These are phyloP conservation scores for Panus rudis DNA, from an alignment of 768 basidiomycete species.

Conservation along the genomic window DNA sequence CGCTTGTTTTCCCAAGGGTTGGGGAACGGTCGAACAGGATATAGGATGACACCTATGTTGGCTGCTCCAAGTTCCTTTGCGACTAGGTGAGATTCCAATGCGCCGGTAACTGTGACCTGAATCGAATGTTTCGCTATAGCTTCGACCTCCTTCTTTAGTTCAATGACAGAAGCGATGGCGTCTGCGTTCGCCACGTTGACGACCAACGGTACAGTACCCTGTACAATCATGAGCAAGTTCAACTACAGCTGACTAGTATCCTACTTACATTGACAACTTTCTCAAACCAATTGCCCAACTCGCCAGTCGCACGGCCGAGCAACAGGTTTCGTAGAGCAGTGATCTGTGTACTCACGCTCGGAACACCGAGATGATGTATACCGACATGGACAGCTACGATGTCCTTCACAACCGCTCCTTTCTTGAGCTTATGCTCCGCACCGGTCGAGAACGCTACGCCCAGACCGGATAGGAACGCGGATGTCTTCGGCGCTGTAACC, in stretches of 20 bases:
- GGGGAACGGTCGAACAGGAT: conserved; percentile 68
- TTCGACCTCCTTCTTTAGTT: conserved; percentile 59
- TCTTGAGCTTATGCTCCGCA: conserved; percentile 49
- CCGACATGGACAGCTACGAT: conserved; percentile 62
- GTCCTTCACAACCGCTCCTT: conserved; percentile 59
- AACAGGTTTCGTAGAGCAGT: conserved; percentile 51
- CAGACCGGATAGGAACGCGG: conserved; percentile 56
- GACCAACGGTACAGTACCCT: conserved; percentile 57
- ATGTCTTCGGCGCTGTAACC: conserved; percentile 49
- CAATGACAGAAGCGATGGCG: conserved; percentile 56
- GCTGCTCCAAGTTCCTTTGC: conserved; percentile 66
- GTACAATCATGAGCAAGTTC: conserved; percentile 2
- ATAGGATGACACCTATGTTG: conserved; percentile 62
- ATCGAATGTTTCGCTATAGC: conserved; percentile 31
- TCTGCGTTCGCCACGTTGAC: conserved; percentile 61
- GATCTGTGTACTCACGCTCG: conserved; percentile 65
- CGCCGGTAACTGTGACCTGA: conserved; percentile 47
- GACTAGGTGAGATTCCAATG: conserved; percentile 62
- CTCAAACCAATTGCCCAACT: conserved; percentile 34
- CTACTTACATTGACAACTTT: conserved; percentile 37
- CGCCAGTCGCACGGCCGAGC: conserved; percentile 30
- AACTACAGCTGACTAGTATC: background rate
- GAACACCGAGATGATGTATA: conserved; percentile 37
- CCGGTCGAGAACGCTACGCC: conserved; percentile 55
- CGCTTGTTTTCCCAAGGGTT: conserved; percentile 57